Conservation (phyloP, 2,329 filamentous ascomycete genomes). For the Nigrograna mackinnonii region DNA sequence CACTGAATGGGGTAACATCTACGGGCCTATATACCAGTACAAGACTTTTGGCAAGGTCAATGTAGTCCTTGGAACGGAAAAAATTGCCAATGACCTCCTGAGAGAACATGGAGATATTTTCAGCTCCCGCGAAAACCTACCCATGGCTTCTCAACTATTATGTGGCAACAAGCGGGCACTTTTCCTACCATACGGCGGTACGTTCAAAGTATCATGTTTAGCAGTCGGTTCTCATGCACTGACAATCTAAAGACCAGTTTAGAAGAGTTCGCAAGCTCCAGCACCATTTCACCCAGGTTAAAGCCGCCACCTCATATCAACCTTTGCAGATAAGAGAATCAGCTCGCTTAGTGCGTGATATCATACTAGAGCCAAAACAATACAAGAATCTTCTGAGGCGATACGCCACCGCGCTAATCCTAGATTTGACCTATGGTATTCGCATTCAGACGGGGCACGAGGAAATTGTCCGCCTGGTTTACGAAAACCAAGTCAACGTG, state of each 20-base stretch:
- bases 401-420: no score
- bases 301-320: slow-evolving; percentile 32
- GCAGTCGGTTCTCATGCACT: no score
- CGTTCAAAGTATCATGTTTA: no score
- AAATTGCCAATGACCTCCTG: slow-evolving; percentile 48
- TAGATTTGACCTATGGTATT: no score
- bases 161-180: slow-evolving; percentile 27
- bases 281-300: slow-evolving; percentile 34
- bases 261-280: slow-evolving; percentile 36
- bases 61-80: slow-evolving; percentile 42
- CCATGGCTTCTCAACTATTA: slow-evolving; percentile 40
- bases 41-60: slow-evolving; percentile 46
- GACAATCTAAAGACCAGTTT: slow-evolving; percentile 25
- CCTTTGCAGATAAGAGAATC: slow-evolving; percentile 8
- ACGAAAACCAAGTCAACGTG: no score
- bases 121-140: slow-evolving; percentile 38
- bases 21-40: slow-evolving; percentile 48
- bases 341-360: slow-evolving; percentile 17
- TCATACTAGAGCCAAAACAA: slow-evolving; percentile 33
- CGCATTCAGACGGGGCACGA: no score
- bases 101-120: slow-evolving; percentile 46
- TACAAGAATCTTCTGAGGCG: slow-evolving; percentile 44
- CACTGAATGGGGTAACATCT: slow-evolving; percentile 9
- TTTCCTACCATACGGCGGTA: slow-evolving; percentile 32
- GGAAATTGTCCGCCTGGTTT: no score